phyloP scores from a whole-genome alignment of 768 basidiomycete species.

The Porphyrellus cyaneotinctus region DNA sequence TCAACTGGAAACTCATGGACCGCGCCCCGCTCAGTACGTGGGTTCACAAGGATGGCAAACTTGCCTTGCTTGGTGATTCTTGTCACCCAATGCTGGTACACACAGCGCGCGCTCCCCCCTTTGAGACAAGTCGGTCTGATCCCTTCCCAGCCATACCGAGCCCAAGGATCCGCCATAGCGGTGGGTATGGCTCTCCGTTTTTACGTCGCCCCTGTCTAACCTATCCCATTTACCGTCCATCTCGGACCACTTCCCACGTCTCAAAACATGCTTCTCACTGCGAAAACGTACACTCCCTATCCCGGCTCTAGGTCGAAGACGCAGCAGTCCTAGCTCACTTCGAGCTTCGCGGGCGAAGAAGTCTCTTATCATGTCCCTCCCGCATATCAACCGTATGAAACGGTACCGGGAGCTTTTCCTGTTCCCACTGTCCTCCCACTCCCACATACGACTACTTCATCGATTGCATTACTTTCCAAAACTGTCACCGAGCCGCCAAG shows the following conservation, averaged over 20 bases:
- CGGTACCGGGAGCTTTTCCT: not conserved
- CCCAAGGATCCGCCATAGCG: constrained; percentile 55
- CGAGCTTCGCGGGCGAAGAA: not conserved
- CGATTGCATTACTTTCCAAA: not conserved
- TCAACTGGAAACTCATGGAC: constrained; percentile 48
- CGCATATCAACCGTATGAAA: not conserved
- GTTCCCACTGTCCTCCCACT: too few relatives aligned
- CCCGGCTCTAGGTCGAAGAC: constrained; percentile 31
- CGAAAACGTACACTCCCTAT: not conserved
- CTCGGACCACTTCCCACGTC: not conserved
- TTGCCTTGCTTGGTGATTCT: constrained; percentile 50
- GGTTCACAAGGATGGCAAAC: constrained; percentile 41
- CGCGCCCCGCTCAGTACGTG: constrained; percentile 45
- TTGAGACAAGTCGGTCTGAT: not conserved
- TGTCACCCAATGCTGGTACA: constrained; percentile 53
- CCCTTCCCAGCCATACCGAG: constrained; percentile 30
- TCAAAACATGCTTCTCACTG: not conserved
- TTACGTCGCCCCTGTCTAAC: not conserved
- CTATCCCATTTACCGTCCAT: not conserved
- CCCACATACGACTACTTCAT: not conserved
- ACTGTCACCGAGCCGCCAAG: not conserved
- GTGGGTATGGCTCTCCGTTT: constrained; percentile 25
- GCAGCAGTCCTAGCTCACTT: constrained; percentile 29
- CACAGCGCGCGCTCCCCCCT: not conserved
- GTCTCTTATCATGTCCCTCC: not conserved